Conservation (phyloP, 2,329 filamentous ascomycete genomes). For the Daldinia eschscholtzii region DNA sequence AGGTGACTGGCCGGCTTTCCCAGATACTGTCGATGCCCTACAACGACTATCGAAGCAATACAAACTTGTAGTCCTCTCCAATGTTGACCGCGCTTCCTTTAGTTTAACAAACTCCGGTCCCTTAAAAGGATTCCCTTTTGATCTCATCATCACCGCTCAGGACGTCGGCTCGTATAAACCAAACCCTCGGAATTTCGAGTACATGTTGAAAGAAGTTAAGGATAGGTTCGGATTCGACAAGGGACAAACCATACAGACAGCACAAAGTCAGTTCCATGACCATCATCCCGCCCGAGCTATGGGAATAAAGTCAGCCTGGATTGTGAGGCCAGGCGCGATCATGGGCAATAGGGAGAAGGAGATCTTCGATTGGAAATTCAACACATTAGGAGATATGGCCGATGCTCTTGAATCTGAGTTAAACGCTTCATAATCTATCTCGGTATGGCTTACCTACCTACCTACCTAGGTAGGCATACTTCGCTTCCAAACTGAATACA, state of each 20-base stretch:
- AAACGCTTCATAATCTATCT: slow-evolving; percentile 5
- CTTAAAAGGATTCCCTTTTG: slow-evolving; percentile 65
- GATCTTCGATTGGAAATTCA: slow-evolving; percentile 68
- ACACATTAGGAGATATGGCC: slow-evolving; percentile 71
- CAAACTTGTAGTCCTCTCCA: slow-evolving; percentile 72
- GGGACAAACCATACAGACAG: slow-evolving; percentile 64
- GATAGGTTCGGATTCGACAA: slow-evolving; percentile 68
- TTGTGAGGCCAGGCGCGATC: slow-evolving; percentile 59
- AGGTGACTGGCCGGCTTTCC: slow-evolving; percentile 68
- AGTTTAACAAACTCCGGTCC: slow-evolving; percentile 58
- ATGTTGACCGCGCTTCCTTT: slow-evolving; percentile 69
- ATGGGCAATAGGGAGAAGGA: slow-evolving; percentile 55
- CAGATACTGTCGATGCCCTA: slow-evolving; percentile 68
- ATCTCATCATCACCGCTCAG: slow-evolving; percentile 75
- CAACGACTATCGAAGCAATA: slow-evolving; percentile 62
- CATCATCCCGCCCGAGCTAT: slow-evolving; percentile 72
- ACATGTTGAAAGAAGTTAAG: slow-evolving; percentile 68
- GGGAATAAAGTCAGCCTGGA: slow-evolving; percentile 71
- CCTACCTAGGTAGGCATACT: background rate
- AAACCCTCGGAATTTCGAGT: slow-evolving; percentile 72
- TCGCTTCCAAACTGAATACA: background rate
- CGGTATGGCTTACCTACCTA: too few relatives aligned
- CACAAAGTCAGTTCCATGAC: slow-evolving; percentile 78
- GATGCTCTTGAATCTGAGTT: slow-evolving; percentile 61
- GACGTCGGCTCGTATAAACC: slow-evolving; percentile 81